Base-by-base conservation (phyloP, 441 rosid species). In the Breynia disticha region DNA sequence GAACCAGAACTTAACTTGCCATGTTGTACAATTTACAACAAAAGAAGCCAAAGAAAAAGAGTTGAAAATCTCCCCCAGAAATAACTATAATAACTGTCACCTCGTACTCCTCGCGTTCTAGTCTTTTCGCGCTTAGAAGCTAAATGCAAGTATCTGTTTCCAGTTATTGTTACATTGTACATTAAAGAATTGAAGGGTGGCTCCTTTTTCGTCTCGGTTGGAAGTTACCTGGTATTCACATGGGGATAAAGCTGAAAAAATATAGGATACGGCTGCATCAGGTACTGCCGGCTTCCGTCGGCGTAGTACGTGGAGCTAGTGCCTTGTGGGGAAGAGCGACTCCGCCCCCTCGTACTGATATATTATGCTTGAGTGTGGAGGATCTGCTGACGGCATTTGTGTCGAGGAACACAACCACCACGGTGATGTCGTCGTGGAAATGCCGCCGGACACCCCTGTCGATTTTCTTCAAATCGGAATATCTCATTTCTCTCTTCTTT, bases 391-490 rank as follows among this genome's bases (percentile, higher is more conserved):
- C 62, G 10, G 77, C 58, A 61, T 67, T 75, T n/a, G 91, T 67
- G 76, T 91, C 94, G 5, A 91, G 79, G 70, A 82, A 91, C 67
- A 88, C 76, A 5, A 91, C 93, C 0, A 85, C 63, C 55, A 83
- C 98, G 2, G 96, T 85, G 60, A 83, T 85, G 72, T 90, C 98
- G 24, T 91, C 98, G 19, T 91, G 98, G 86, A 88, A 91, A 82
- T 83, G 90, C 38, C 98, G 69, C 39, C 98, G 58, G 4, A 91
- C 97, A 0, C 98, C 97, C 1, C 94, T 83, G 64, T 91, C 95
- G 4, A 91, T 88, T 83, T 84, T 88, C 73, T 86, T 91, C 79
- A 91, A 68, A 83, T 88, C 98, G 0, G 98, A 88, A 69, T 88
- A 91, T 46, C 98, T 82, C 94, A 91, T 86, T 68, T 87, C 94